A percentile compares a stretch with the other conserved stretches of the same genome.
phyloP scores from a whole-genome alignment of 352 stramenopile species.

The Discostella stelligera region DNA sequence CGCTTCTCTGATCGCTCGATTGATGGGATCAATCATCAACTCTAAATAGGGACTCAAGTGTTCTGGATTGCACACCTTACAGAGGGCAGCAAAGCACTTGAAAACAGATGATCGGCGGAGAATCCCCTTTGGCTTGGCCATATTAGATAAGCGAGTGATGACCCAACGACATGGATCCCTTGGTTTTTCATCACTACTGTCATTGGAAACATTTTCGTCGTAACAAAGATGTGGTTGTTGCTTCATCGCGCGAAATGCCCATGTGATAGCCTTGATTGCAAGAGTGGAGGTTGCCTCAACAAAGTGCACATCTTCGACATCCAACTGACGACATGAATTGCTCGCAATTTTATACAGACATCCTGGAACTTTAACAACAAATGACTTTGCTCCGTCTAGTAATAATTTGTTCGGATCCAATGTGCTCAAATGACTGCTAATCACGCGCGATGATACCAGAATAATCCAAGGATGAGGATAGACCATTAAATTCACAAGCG shows the following conservation, averaged over 20 bases:
- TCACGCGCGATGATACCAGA: slow-evolving; percentile 67
- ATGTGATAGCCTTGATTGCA: slow-evolving; percentile 72
- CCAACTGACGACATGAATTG: slow-evolving; percentile 76
- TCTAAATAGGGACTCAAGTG: slow-evolving; percentile 69
- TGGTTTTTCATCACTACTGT: slow-evolving; percentile 27
- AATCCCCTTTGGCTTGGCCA: slow-evolving; percentile 74
- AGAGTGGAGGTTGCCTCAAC: slow-evolving; percentile 61
- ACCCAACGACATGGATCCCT: slow-evolving; percentile 74
- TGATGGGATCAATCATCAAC: slow-evolving; percentile 80
- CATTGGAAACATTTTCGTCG: slow-evolving; percentile 16
- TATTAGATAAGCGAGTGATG: slow-evolving; percentile 76
- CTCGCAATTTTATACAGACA: slow-evolving; percentile 69
- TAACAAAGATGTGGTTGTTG: slow-evolving; percentile 70
- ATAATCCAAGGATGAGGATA: slow-evolving; percentile 80
- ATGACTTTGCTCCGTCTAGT: slow-evolving; percentile 40
- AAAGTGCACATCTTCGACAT: slow-evolving; percentile 71
- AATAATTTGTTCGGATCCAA: slow-evolving; percentile 43
- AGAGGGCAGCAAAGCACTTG: slow-evolving; percentile 83
- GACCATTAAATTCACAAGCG: slow-evolving; percentile 56
- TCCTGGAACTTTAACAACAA: slow-evolving; percentile 56
- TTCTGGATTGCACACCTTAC: slow-evolving; percentile 44
- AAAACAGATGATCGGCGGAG: slow-evolving; percentile 76
- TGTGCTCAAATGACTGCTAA: slow-evolving; percentile 56
- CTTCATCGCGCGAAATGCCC: slow-evolving; percentile 68
- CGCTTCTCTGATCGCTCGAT: slow-evolving; percentile 75